These are phyloP conservation scores for Chaetomidium leptoderma DNA, from an alignment of 495 filamentous ascomycete species.

Conservation along the genomic window DNA sequence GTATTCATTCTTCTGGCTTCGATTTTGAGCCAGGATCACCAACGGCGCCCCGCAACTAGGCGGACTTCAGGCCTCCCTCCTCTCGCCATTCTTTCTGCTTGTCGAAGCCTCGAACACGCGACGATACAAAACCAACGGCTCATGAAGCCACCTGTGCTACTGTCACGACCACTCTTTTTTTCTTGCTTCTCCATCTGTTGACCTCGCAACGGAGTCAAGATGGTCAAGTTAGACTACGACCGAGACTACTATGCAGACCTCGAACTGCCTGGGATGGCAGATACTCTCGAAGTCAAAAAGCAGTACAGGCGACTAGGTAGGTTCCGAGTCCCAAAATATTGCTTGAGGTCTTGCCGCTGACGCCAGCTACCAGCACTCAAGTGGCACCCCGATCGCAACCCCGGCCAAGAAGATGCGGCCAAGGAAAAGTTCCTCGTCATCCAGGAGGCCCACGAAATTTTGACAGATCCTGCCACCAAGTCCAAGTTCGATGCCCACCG, in stretches of 20 bases:
- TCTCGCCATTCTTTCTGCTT: neutral
- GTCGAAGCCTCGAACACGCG: neutral
- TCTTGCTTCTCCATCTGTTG: slow-evolving; percentile 4
- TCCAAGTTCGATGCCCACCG: slow-evolving; percentile 75
- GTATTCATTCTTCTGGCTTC: neutral
- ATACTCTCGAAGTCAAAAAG: slow-evolving; percentile 71
- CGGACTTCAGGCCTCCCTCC: neutral
- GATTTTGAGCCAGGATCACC: neutral
- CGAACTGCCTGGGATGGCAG: slow-evolving; percentile 58
- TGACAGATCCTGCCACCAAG: slow-evolving; percentile 62
- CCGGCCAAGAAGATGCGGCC: slow-evolving; percentile 70
- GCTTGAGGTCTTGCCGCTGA: neutral
- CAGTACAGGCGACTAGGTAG: slow-evolving; percentile 80
- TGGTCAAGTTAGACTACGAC: slow-evolving; percentile 70
- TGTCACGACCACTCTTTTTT: neutral
- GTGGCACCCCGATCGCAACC: slow-evolving; percentile 88
- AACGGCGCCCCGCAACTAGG: neutral
- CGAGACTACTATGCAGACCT: slow-evolving; percentile 87
- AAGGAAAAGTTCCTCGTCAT: slow-evolving; percentile 80
- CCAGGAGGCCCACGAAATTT: slow-evolving; percentile 78
- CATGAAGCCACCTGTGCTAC: neutral
- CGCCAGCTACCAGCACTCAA: slow-evolving; percentile 56
- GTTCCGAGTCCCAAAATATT: slow-evolving; percentile 12
- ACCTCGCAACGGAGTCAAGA: slow-evolving; percentile 38
- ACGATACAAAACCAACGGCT: neutral